Evolutionary conservation across 2,329 filamentous ascomycete genomes (phyloP).

Genomic region (Penicillium sclerotiorum): DNA sequence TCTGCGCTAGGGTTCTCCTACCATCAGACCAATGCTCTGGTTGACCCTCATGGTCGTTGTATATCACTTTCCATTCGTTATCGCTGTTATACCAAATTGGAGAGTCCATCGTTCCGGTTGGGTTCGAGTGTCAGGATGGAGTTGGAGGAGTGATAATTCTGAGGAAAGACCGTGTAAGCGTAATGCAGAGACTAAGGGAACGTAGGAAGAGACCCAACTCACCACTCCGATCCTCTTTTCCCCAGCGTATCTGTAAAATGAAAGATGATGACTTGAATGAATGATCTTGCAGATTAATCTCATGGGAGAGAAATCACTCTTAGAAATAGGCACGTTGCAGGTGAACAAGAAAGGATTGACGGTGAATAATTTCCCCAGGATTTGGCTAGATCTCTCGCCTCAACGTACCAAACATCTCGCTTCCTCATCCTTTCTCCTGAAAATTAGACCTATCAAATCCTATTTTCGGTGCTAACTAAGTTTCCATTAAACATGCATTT

Average conservation of each 20-base stretch:
- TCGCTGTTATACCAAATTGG: not conserved
- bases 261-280: no score
- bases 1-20: conserved; percentile 9
- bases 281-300: no score
- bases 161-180: no score
- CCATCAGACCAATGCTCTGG: not conserved
- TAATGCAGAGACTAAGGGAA: no score
- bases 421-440: conserved; percentile 7
- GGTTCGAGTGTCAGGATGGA: no score
- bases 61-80: conserved; percentile 19
- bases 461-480: not conserved
- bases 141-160: no score
- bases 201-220: no score
- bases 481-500: conserved; percentile 7
- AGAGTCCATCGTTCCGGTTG: not conserved
- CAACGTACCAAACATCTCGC: conserved; percentile 3
- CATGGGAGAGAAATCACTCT: not conserved
- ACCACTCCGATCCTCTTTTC: no score
- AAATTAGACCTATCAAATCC: conserved; percentile 13
- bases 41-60: conserved; percentile 10
- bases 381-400: conserved; percentile 11
- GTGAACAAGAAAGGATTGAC: not conserved
- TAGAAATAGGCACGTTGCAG: not conserved
- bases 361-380: conserved; percentile 10
- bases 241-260: no score